Evolutionary conservation across 192 early-diverging fungal species (phyloP), one percentile per base, ranked within the genome.

Genomic region (Coemansia sp.): DNA sequence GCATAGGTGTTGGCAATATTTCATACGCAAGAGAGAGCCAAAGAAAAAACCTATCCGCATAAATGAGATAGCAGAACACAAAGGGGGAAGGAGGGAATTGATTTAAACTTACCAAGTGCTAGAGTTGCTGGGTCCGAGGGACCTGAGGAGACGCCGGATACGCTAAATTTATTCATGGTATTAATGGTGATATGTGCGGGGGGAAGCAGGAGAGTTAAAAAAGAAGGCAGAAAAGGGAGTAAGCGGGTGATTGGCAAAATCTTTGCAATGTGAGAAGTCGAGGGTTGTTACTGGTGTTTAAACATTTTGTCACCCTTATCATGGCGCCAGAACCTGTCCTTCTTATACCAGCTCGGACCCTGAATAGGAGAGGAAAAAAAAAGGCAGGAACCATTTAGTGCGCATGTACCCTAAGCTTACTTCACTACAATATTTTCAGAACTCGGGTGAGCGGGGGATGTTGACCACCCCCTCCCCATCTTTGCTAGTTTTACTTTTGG

Each of bases 91-190:
- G 20, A 11, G 31, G 7, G 34, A 20, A 22, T 34, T 24, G 18
- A 20, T 5, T 34, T 38, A 29, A 55, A 78, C 80, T 82, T 82
- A 82, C 80, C 75, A 55, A 82, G 74, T 22, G 71, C 29, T 29
- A 29, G 29, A 29, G 65, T 18, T 75, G 60, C 22, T 38, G 70
- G 61, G 62, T 76, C 76, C 27, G 74, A 46, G 11, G 64, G 64
- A 3, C 62, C 62, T 22, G 53, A 31, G 10, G 18, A 29, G 27
- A 29, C 2, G 29, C 29, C 29, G 29, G 29, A 29, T 29, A 29
- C 29, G 29, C 2, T 29, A 29, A 29, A 29, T 29, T 3, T 29
- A 29, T 29, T 3, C 29, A 29, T 29, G 29, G 29, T 29, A 29
- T 29, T 3, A 29, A 29, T 29, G 29, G 29, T 3, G 29, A 29